These are phyloP conservation scores for Hermanozyma aechmeae DNA, from an alignment of 805 yeast species.

Conservation along the genomic window DNA sequence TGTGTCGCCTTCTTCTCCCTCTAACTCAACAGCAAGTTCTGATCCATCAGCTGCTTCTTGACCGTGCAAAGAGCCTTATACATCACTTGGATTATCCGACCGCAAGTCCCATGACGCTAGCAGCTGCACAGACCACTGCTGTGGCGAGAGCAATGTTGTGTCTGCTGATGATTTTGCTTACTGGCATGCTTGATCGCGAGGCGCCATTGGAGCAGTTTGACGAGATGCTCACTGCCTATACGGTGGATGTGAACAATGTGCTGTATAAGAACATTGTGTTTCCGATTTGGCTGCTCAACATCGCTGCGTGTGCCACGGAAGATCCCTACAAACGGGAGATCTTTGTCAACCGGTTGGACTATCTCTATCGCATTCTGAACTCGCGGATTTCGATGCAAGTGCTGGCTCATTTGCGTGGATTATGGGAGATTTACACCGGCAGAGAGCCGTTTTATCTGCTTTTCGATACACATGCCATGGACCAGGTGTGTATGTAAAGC, in stretches of 20 bases:
- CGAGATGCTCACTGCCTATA: background rate
- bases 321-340: slow-evolving; percentile 2
- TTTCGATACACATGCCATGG: slow-evolving; percentile 8
- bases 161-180: slow-evolving; percentile 5
- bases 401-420: slow-evolving; percentile 5
- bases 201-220: background rate
- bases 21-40: slow-evolving; percentile 1
- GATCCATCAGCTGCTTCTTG: slow-evolving; percentile 2
- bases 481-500: slow-evolving; percentile 7
- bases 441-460: slow-evolving; percentile 8
- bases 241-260: background rate
- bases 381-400: slow-evolving; percentile 5
- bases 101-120: background rate
- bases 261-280: slow-evolving; percentile 3
- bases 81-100: background rate
- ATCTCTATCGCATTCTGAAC: slow-evolving; percentile 2
- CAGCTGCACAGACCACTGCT: slow-evolving; percentile 3
- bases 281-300: slow-evolving; percentile 9
- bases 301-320: slow-evolving; percentile 7
- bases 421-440: slow-evolving; percentile 7
- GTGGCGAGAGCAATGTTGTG: slow-evolving; percentile 6
- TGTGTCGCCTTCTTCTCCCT: slow-evolving; percentile 8
- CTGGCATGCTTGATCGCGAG: slow-evolving; percentile 3
- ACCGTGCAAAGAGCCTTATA: background rate
- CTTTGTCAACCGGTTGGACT: slow-evolving; percentile 2